A percentile compares a stretch with the other conserved stretches of the same genome.
Evolutionary conservation across 768 basidiomycete species (phyloP).

Genomic region (Terana coerulea): DNA sequence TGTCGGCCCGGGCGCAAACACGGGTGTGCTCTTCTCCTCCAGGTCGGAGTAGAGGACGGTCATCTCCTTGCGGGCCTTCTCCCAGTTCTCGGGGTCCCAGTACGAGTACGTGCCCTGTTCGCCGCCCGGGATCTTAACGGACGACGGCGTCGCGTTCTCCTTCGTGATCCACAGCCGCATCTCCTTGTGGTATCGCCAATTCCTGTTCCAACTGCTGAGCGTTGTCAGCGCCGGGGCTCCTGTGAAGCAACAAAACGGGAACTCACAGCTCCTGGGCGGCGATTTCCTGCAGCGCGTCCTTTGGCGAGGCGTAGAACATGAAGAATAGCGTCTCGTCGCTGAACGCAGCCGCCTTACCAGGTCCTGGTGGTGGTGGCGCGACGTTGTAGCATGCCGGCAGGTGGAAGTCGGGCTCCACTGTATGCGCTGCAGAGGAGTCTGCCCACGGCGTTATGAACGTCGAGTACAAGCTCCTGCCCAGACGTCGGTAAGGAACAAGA

Average conservation of each 20-base stretch:
- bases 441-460: slow-evolving; percentile 97
- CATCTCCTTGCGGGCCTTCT: slow-evolving; percentile 75
- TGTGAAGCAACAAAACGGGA: slow-evolving; percentile 8
- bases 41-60: slow-evolving; percentile 70
- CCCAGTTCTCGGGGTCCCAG: slow-evolving; percentile 83
- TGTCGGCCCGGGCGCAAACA: slow-evolving; percentile 45
- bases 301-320: slow-evolving; percentile 94
- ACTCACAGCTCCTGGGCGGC: slow-evolving; percentile 94
- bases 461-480: slow-evolving; percentile 73
- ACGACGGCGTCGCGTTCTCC: slow-evolving; percentile 73
- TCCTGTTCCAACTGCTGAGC: slow-evolving; percentile 73
- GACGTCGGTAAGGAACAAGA: not conserved
- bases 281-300: slow-evolving; percentile 90
- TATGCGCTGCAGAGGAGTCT: slow-evolving; percentile 80
- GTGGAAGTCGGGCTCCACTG: slow-evolving; percentile 89
- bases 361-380: slow-evolving; percentile 80
- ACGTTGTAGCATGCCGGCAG: slow-evolving; percentile 92
- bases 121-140: slow-evolving; percentile 73
- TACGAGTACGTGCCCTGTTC: slow-evolving; percentile 88
- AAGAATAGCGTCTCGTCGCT: slow-evolving; percentile 97
- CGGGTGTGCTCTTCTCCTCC: slow-evolving; percentile 67
- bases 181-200: slow-evolving; percentile 97
- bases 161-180: slow-evolving; percentile 84
- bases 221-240: slow-evolving; percentile 7
- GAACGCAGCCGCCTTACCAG: slow-evolving; percentile 76